Evolutionary conservation across 1,139 yeast genomes (phyloP), one percentile per base, ranked within the genome.

Genomic region (Petasospora rhodanensis): DNA sequence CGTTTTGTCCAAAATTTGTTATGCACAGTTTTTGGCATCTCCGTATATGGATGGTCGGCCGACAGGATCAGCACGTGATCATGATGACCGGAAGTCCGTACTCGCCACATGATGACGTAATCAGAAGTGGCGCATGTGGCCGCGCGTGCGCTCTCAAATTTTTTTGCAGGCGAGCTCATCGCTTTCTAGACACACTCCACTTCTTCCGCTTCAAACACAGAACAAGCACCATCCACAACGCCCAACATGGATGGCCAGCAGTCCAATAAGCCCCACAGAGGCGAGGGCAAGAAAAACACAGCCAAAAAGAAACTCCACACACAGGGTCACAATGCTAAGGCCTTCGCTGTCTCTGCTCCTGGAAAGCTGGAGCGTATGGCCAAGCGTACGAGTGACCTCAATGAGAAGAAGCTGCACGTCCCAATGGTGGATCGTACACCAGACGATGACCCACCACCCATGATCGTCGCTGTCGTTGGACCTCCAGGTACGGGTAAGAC

Each of bases 401-500:
- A 79, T 46, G 98, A 93, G 58, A 79, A 73, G 56, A 83, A 78
- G 56, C 71, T 83, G 53, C 98, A 91, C 67, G 96, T 89, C 18
- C 98, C 98, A 12, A 87, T 91, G 96, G 83, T 91, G 32, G 96
- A 91, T 55, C 70, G 98, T 51, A 87, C 97, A 0, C 97, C 98
- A 0, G 98, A 91, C 37, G 96, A 89, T 51, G 93, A 82, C 53
- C 96, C 98, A 2, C 97, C 98, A 22, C 98, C 98, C 35, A 82
- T 91, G 15, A 79, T 93, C 37, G 86, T 93, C 22, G 96, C 96
- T 0, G 95, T 91, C 6, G 96, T 91, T 13, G 99, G 99, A 0
- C 99, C 99, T 8, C 96, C 96, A 7, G 99, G 99, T 9, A 91
- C 97, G 1, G 99, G 99, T 45, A 93, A 93, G 56, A 77, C 96